A percentile compares a stretch with the other conserved stretches of the same genome.
phyloP scores from a whole-genome alignment of 139 green algal genomes.

The Chlamydomonas incerta region DNA sequence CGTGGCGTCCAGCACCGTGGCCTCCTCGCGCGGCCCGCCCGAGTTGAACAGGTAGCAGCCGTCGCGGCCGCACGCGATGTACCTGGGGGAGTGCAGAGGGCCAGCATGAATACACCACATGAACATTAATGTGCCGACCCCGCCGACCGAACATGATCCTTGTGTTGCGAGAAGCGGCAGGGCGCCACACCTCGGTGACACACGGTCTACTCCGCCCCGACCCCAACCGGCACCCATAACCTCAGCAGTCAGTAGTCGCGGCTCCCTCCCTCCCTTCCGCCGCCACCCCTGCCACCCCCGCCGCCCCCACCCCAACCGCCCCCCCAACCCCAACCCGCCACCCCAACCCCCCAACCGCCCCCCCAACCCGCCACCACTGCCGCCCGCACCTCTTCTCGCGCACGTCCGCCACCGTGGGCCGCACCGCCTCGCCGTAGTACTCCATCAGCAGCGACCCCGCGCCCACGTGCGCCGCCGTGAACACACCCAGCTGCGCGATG shows the following conservation, averaged over 20 bases:
- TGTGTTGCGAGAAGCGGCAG: too few relatives aligned
- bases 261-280: not conserved
- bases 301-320: too few relatives aligned
- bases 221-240: too few relatives aligned
- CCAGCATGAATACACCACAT: too few relatives aligned
- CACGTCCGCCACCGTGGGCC: conserved; percentile 46
- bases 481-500: conserved; percentile 54
- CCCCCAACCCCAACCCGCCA: too few relatives aligned
- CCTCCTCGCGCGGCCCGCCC: not conserved
- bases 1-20: conserved; percentile 69
- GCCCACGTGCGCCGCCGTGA: not conserved
- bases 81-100: not conserved
- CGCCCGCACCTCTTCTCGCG: conserved; percentile 38
- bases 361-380: not conserved
- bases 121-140: too few relatives aligned
- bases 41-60: conserved; percentile 45
- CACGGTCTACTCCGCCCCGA: too few relatives aligned
- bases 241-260: too few relatives aligned
- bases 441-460: conserved; percentile 50
- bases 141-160: too few relatives aligned
- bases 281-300: not conserved
- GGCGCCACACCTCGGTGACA: too few relatives aligned
- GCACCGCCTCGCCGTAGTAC: conserved; percentile 50
- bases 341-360: not conserved
- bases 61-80: not conserved